phyloP scores from a whole-genome alignment of 352 stramenopile species.

The Thalassiosira livingstoniorum region DNA sequence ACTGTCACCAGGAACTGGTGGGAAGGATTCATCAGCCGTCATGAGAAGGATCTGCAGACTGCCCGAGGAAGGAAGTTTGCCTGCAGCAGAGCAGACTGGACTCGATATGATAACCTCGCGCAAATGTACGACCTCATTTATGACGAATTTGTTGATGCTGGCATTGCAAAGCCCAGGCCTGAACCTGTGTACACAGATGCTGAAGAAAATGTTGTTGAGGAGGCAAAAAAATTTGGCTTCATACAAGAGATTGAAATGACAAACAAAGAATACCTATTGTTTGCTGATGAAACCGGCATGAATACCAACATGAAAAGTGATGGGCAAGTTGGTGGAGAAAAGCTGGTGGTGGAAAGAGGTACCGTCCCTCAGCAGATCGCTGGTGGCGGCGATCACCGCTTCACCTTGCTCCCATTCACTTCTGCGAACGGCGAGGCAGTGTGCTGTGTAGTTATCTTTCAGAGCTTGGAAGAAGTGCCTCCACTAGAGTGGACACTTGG shows the following conservation, averaged over 20 bases:
- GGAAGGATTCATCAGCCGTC: slow-evolving; percentile 4
- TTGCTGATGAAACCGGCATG: slow-evolving; percentile 33
- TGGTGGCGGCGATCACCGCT: background rate
- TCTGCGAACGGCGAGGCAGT: slow-evolving; percentile 6
- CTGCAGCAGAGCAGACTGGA: slow-evolving; percentile 4
- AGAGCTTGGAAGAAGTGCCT: background rate
- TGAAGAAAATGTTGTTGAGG: slow-evolving; percentile 16
- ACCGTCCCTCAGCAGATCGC: background rate
- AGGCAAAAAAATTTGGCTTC: slow-evolving; percentile 12
- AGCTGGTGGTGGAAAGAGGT: background rate
- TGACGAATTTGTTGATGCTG: slow-evolving; percentile 27
- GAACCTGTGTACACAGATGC: slow-evolving; percentile 14
- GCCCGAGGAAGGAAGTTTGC: slow-evolving; percentile 23
- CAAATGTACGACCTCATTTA: slow-evolving; percentile 34
- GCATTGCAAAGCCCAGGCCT: too few relatives aligned
- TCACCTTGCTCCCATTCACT: background rate
- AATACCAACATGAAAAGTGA: slow-evolving; percentile 3
- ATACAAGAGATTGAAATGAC: slow-evolving; percentile 19
- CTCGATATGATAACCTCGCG: slow-evolving; percentile 11
- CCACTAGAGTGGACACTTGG: background rate
- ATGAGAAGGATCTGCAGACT: background rate
- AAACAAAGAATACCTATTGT: slow-evolving; percentile 14
- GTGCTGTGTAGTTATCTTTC: slow-evolving; percentile 3
- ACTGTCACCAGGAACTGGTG: background rate
- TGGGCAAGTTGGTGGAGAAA: background rate